A percentile compares a stretch with the other conserved stretches of the same genome.
Evolutionary conservation across 2,329 filamentous ascomycete species (phyloP).

Genomic region (Lasiodiplodia hormozganensis): DNA sequence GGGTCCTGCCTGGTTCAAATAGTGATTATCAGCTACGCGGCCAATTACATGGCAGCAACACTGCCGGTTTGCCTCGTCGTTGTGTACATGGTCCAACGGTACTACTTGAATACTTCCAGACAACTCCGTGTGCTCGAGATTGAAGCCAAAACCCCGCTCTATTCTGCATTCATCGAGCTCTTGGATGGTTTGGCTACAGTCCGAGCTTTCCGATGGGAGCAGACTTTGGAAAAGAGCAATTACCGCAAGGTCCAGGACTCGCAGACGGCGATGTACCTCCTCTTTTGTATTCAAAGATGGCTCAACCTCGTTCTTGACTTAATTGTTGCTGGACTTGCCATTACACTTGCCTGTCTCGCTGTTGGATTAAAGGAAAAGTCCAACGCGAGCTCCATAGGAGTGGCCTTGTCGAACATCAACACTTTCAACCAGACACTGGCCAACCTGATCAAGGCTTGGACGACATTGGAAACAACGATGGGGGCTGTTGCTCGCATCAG

Average conservation of each 20-base stretch:
- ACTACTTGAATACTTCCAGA: slow-evolving; percentile 57
- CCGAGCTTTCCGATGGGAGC: slow-evolving; percentile 58
- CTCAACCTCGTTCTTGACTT: slow-evolving; percentile 50
- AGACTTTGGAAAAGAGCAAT: slow-evolving; percentile 47
- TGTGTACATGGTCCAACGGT: slow-evolving; percentile 53
- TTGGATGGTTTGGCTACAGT: slow-evolving; percentile 58
- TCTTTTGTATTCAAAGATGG: slow-evolving; percentile 55
- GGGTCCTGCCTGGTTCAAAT: slow-evolving; percentile 35
- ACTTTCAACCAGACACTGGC: slow-evolving; percentile 61
- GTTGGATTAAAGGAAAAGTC: slow-evolving; percentile 47
- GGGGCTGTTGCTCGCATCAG: slow-evolving; percentile 64
- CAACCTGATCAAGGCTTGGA: slow-evolving; percentile 60
- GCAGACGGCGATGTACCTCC: slow-evolving; percentile 54
- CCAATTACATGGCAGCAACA: slow-evolving; percentile 48
- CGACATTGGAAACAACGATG: slow-evolving; percentile 63
- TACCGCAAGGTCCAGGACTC: slow-evolving; percentile 48
- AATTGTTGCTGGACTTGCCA: slow-evolving; percentile 48
- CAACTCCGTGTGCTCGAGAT: slow-evolving; percentile 61
- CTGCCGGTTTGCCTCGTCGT: slow-evolving; percentile 45
- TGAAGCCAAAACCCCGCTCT: slow-evolving; percentile 58
- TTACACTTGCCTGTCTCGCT: slow-evolving; percentile 45
- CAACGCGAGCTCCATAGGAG: slow-evolving; percentile 58
- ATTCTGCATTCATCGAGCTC: slow-evolving; percentile 60
- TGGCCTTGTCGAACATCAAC: slow-evolving; percentile 62
- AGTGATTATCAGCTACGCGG: too few species aligned